phyloP scores from a whole-genome alignment of 2,329 filamentous ascomycete genomes.

The Phaeosphaeria sp. region DNA sequence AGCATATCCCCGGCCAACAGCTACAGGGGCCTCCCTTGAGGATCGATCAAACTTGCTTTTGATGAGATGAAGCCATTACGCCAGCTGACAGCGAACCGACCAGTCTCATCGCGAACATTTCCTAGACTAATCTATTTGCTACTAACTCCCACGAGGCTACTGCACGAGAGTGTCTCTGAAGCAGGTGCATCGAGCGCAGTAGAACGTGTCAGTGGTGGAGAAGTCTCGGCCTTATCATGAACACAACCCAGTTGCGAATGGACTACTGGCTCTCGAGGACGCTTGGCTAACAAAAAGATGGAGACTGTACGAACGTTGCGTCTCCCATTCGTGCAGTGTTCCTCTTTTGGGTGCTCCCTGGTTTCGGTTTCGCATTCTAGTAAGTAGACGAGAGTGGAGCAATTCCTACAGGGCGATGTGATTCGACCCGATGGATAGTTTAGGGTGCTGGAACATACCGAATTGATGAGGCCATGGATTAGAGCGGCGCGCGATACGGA shows the following conservation, averaged over 20 bases:
- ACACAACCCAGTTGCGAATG: not conserved
- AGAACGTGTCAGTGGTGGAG: constrained; percentile 2
- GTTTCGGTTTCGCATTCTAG: constrained; percentile 1
- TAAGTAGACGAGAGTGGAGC: not conserved
- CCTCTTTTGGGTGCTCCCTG: not conserved
- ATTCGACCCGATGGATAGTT: not conserved
- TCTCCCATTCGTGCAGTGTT: constrained; percentile 5
- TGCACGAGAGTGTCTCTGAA: not conserved
- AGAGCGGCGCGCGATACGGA: not conserved
- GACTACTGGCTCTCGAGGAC: not conserved
- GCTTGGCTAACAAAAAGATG: not conserved
- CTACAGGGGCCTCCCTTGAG: constrained; percentile 2
- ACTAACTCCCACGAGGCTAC: constrained; percentile 9
- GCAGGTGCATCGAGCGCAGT: not conserved
- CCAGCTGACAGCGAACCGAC: constrained; percentile 2
- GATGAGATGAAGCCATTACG: constrained; percentile 1
- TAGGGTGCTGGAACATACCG: not conserved
- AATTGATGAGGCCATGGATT: not conserved
- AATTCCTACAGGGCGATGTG: not conserved
- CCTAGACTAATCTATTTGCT: constrained; percentile 5
- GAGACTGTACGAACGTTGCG: not conserved
- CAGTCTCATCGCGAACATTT: not conserved
- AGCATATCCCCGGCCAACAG: constrained; percentile 8
- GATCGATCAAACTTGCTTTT: constrained; percentile 11
- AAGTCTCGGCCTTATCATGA: constrained; percentile 3